Base-by-base conservation (phyloP, 2,329 filamentous ascomycete genomes). In the Ophiostoma tasmaniense region DNA sequence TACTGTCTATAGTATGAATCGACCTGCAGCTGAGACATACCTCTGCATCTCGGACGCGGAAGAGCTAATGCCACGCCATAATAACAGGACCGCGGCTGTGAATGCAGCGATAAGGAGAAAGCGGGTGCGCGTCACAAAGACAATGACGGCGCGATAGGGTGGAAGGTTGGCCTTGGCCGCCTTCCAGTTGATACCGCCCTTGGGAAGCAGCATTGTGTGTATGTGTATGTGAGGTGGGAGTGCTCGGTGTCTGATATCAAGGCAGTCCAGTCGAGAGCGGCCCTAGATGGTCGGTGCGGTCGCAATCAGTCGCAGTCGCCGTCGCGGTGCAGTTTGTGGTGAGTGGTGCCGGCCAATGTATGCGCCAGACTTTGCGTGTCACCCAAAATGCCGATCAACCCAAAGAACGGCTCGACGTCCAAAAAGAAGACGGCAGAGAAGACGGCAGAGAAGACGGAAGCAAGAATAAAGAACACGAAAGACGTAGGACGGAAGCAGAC, bases 121-220 rank as follows among this genome's bases (percentile, higher is more conserved):
- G 68, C 92, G 87, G 73, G 92, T 91, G 76, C 88, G 87, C 72
- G 91, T 91, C 72, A 96, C 76, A 74, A 92, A 86, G 62, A 85
- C 81, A 80, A 88, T 83, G 77, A 93, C 77, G 67, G 90, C 89
- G 78, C 92, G 87, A 74, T 87, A 89, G 69, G 92, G 90, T 61
- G 93, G 92, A 74, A 97, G 81, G 76, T 87, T 86, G 75, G 90
- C 85, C 81, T 87, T 91, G 74, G 93, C 90, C 73, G 91, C 90
- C 84, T 96, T 97, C 93, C 94, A 98, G 79, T 88, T 93, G 76
- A 94, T 85, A 78, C 92, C 91, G 78, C 90, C 91, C 81, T 96
- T 96, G 73, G 92, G 91, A 75, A 96, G 87, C 82, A 97, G 87
- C 93, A 97, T 97, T 72, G 73, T 82, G 13, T 17, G 37, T 45